Percentiles rank a stretch among this genome's conserved stretches.
Conservation (phyloP, 768 basidiomycete species). For the Mycena rebaudengoi region DNA sequence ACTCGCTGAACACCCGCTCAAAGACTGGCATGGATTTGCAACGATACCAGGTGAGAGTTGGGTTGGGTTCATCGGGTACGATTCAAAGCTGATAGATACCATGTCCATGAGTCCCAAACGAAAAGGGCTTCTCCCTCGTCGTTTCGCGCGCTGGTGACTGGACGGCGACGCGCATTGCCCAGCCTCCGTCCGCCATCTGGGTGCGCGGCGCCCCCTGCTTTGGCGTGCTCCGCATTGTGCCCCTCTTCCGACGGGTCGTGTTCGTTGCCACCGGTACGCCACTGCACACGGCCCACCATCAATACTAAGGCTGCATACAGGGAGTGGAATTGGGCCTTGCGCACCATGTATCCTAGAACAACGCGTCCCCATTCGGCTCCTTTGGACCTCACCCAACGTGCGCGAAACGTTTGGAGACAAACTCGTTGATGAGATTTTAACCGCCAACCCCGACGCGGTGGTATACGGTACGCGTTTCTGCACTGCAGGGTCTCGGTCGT, state of each 20-base stretch:
- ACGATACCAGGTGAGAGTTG: no score
- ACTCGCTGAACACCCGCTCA: conserved; percentile 55
- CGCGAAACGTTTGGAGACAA: conserved; percentile 69
- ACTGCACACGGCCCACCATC: conserved; percentile 32
- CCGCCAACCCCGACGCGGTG: conserved; percentile 62
- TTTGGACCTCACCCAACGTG: conserved; percentile 72
- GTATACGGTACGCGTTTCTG: conserved; percentile 54
- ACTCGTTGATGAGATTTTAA: conserved; percentile 63
- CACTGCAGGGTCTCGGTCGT: background rate
- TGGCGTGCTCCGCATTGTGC: conserved; percentile 62
- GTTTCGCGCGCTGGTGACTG: conserved; percentile 69
- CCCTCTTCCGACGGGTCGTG: conserved; percentile 62
- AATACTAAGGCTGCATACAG: no score
- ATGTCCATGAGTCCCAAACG: conserved; percentile 57
- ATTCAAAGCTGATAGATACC: no score
- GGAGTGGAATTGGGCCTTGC: conserved; percentile 68
- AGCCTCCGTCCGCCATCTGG: conserved; percentile 64
- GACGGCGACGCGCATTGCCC: conserved; percentile 61
- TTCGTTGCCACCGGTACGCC: conserved; percentile 64
- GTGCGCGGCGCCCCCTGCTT: conserved; percentile 65
- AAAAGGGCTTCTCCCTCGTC: conserved; percentile 62
- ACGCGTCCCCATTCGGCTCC: conserved; percentile 58
- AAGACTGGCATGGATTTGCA: conserved; percentile 72
- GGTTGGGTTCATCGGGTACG: no score
- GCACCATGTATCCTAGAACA: conserved; percentile 62